Base-by-base conservation (phyloP, 2,329 filamentous ascomycete species). In the Fusarium sp. region DNA sequence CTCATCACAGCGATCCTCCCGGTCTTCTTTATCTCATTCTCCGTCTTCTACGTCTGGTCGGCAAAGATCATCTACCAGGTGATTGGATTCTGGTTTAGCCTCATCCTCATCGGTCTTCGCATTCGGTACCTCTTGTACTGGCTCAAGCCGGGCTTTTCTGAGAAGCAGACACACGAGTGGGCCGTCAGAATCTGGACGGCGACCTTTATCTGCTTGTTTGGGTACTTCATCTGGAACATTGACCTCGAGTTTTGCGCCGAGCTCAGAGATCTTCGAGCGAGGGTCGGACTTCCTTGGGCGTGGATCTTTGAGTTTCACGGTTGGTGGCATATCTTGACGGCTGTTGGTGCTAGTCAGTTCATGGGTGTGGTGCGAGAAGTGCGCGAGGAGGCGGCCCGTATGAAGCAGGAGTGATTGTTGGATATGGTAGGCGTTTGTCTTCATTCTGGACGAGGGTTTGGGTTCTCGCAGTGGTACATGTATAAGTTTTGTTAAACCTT, bases 301-400 rank as follows among this genome's bases (percentile, higher is more conserved):
- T 90, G 88, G 79, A 36, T 89, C 0, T 78, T 91, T 6, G 90
- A 91, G 80, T 76, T 91, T 16, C 90, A 91, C 75, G 90, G 89
- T 1, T 91, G 89, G 90, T 92, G 90, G 90, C 90, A 92, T 74
- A 80, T 91, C 18, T 80, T 91, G 29, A 92, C 90, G 0, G 90
- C 88, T 0, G 81, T 89, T 22, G 86, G 88, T 1, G 88, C 89
- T 6, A 85, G 84, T 27, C 77, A 78, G 56, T 84, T 83, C 50
- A 85, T 86, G 79, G 68, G 75, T 3, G 76, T 81, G 22, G 70
- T 70, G 38, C 74, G 80, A 52, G 80, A 81, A n/a, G 69, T 80
- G 14, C 75, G 74, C 2, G 71, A 71, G 7, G 77, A 79, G 50
- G 69, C 71, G 36, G 63, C 54, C 10, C 61, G 65, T 8, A 75